Evolutionary conservation across 805 yeast genomes (phyloP).

Genomic region (Wickerhamiella parazyma): DNA sequence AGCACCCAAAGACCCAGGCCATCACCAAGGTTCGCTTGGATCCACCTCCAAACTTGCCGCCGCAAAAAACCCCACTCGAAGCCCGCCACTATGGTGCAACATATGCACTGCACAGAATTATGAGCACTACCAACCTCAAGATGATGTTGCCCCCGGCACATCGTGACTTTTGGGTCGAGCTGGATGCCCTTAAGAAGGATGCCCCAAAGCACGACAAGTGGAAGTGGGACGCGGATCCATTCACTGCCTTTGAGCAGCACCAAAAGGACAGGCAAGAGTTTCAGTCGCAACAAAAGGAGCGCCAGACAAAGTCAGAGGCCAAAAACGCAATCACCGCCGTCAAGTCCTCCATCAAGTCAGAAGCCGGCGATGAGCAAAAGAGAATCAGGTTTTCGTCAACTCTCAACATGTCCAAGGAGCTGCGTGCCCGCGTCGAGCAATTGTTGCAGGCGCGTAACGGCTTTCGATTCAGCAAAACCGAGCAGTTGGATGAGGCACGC

Average conservation of each 20-base stretch:
- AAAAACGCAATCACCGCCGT: conserved; percentile 2
- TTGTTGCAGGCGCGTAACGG: conserved; percentile 33
- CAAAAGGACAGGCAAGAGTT: conserved; percentile 20
- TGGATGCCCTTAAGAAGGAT: conserved; percentile 48
- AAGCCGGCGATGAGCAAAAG: conserved; percentile 1
- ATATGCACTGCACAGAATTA: conserved; percentile 64
- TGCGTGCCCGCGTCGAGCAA: conserved; percentile 49
- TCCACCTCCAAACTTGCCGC: conserved; percentile 39
- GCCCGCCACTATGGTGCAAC: conserved; percentile 89
- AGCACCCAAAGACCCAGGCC: conserved; percentile 72
- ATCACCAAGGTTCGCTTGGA: conserved; percentile 41
- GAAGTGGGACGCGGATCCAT: conserved; percentile 45
- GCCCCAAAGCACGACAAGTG: conserved; percentile 15
- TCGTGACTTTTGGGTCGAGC: conserved; percentile 59
- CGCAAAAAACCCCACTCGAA: conserved; percentile 72
- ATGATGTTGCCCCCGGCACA: conserved; percentile 80
- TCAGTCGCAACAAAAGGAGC: conserved; percentile 6
- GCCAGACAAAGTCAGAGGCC: conserved; percentile 3
- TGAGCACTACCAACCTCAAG: conserved; percentile 68
- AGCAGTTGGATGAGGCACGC: conserved; percentile 14
- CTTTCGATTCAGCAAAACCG: conserved; percentile 30
- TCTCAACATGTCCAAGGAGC: conserved; percentile 49
- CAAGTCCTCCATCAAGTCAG: conserved; percentile 3
- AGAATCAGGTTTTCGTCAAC: conserved; percentile 26
- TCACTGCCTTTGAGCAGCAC: conserved; percentile 48